Evolutionary conservation across 305 asterid genomes (phyloP), one percentile per base, ranked within the genome.

Genomic region (Solanum hybrid): DNA sequence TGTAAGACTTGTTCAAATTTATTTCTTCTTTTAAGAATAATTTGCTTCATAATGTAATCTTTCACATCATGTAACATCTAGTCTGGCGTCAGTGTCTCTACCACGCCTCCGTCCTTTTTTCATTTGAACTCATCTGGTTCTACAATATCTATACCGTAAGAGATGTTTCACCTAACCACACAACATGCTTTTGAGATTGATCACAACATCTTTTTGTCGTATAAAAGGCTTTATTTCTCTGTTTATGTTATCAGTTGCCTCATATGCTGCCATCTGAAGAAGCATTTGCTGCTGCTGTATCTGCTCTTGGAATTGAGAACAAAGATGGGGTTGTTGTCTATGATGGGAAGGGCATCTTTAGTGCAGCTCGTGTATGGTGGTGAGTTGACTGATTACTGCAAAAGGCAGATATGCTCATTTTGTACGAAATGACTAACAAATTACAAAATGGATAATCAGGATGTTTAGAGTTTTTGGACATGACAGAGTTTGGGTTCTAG

Each of bases 291-390:
- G 98, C 98, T 90, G 99, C 99, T 91, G 97, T 94, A 91, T 97
- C 99, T 81, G 97, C 99, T n/a, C 98, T 97, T 69, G 99, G 98
- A 87, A 94, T 97, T 37, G 98, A 95, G 91, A 97, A 97, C 92
- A 96, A 94, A 92, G 98, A 96, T 75, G 95, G 95, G 29, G 87
- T 97, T 89, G 95, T 97, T 91, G 99, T 97, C 79, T 97, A 97
- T 92, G 99, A 97, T 90, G 99, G 99, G 88, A 96, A 96, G 93
- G 99, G 99, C 89, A 94, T 96, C 87, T 97, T 97, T 94, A 96
- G 99, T 88, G 98, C 99, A n/a, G 98, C 99, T 89, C 99, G 99
- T 90, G 98, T 97, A 92, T 97, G 99, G 98, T 96, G 99, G 99
- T 96, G 90, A 92, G 98, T 87, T 81, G 33, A 76, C 51, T 24